Conservation (phyloP, 2,329 filamentous ascomycete genomes). For the Apiospora rasikravindrae region DNA sequence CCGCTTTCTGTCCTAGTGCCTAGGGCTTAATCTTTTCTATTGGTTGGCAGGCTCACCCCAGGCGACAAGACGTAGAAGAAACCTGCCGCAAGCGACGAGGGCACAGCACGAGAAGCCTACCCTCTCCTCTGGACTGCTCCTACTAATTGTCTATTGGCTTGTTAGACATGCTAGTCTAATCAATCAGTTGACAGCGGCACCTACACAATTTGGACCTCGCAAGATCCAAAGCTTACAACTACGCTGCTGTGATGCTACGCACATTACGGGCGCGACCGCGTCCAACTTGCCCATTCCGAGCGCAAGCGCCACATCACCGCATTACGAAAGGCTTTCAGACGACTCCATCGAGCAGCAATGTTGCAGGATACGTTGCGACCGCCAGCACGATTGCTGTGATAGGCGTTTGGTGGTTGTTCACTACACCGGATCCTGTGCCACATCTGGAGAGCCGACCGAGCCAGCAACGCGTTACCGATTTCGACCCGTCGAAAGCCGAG, state of each 20-base stretch:
- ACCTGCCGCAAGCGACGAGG: no score
- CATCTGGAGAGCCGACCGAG: background rate
- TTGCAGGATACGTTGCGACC: background rate
- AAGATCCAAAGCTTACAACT: no score
- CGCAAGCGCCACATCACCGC: background rate
- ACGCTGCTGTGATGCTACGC: background rate
- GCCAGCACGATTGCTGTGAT: background rate
- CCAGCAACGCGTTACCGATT: background rate
- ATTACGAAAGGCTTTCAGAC: background rate
- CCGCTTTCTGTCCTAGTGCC: no score
- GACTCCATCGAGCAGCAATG: background rate
- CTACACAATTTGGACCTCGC: background rate
- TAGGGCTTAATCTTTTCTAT: no score
- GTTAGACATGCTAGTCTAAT: background rate
- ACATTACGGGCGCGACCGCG: background rate
- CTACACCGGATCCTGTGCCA: background rate
- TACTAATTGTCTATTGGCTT: no score
- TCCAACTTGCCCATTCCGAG: background rate
- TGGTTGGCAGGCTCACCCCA: no score
- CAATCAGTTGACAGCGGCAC: background rate
- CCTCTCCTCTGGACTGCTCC: no score
- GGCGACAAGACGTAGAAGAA: no score
- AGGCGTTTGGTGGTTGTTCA: background rate
- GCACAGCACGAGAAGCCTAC: no score
- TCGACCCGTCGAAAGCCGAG: slow-evolving; percentile 20